phyloP scores from a whole-genome alignment of 2,329 filamentous ascomycete genomes.

The Penicillium italicum region DNA sequence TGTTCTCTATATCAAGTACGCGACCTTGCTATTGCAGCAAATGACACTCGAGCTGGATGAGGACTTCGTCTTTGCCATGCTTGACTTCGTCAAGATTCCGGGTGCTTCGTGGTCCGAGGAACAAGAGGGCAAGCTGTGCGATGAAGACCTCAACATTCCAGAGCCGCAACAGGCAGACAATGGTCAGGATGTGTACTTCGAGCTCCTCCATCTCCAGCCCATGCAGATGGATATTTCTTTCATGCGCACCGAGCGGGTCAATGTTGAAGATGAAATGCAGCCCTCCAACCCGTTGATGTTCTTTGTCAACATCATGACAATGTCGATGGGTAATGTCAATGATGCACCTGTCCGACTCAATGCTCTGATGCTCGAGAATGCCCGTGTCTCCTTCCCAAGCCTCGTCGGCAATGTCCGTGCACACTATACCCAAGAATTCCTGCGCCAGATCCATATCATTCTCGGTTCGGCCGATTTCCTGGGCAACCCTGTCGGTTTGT shows the following conservation, averaged over 20 bases:
- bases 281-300: conserved; percentile 96
- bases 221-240: conserved; percentile 98
- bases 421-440: conserved; percentile 94
- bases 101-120: conserved; percentile 84
- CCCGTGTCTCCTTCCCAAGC: conserved; percentile 79
- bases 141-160: conserved; percentile 85
- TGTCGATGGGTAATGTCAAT: conserved; percentile 99
- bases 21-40: conserved; percentile 86
- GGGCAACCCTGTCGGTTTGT: conserved; percentile 92
- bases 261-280: conserved; percentile 89
- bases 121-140: conserved; percentile 80
- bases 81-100: conserved; percentile 91
- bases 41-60: conserved; percentile 98
- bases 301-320: conserved; percentile 95
- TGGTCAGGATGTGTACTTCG: conserved; percentile 96
- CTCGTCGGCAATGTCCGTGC: conserved; percentile 82
- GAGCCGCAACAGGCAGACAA: conserved; percentile 80
- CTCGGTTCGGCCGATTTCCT: conserved; percentile 96
- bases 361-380: conserved; percentile 90
- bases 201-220: conserved; percentile 91
- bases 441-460: conserved; percentile 96
- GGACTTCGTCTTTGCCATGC: conserved; percentile 92
- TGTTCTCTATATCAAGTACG: conserved; percentile 97
- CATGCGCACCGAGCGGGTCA: conserved; percentile 92
- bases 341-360: conserved; percentile 94